Evolutionary conservation across 2,329 filamentous ascomycete genomes (phyloP).

Genomic region (Paraphaeosphaeria sporulosa): DNA sequence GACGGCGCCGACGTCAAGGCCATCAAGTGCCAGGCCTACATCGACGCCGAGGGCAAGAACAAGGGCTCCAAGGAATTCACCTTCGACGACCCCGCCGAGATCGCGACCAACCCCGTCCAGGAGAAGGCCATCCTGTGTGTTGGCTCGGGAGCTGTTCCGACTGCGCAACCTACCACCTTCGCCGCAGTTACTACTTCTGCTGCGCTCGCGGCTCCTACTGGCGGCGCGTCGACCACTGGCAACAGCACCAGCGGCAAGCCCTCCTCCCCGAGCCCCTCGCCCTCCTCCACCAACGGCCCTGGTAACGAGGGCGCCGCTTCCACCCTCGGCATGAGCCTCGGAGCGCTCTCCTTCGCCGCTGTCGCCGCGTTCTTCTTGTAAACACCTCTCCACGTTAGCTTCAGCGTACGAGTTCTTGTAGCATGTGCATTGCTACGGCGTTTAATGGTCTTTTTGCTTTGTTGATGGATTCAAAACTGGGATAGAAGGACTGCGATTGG

Average conservation of each 20-base stretch:
- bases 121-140: conserved; percentile 26
- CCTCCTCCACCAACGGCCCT: conserved; percentile 1
- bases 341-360: conserved; percentile 12
- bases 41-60: conserved; percentile 28
- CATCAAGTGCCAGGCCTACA: conserved; percentile 34
- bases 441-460: background rate
- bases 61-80: conserved; percentile 32
- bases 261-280: conserved; percentile 4
- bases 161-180: conserved; percentile 10
- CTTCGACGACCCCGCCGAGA: conserved; percentile 23
- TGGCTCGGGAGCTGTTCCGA: background rate
- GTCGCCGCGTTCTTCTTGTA: conserved; percentile 15
- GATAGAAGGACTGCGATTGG: conserved; percentile 3
- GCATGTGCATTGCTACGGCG: conserved; percentile 6
- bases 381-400: background rate
- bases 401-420: conserved; percentile 5
- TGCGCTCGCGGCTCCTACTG: conserved; percentile 7
- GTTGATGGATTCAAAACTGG: background rate
- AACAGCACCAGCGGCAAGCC: conserved; percentile 11
- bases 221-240: conserved; percentile 2
- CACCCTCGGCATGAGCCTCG: conserved; percentile 15
- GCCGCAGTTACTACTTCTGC: conserved; percentile 14
- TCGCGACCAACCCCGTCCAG: conserved; percentile 36
- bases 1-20: conserved; percentile 20
- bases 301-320: background rate